These are phyloP conservation scores for Hyaloscypha finlandica DNA, from an alignment of 495 filamentous ascomycete genomes.

Conservation along the genomic window DNA sequence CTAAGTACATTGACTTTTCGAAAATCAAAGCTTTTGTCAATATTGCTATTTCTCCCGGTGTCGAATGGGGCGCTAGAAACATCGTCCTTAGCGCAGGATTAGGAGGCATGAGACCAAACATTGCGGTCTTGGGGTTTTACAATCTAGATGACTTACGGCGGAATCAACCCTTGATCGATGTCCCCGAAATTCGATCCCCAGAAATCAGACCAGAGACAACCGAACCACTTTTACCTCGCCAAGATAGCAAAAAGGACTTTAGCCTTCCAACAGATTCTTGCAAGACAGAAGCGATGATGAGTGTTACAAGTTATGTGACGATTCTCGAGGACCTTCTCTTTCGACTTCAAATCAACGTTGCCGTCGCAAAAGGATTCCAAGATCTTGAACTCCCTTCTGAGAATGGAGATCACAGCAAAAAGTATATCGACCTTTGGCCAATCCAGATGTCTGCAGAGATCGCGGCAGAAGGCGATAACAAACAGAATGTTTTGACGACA, in stretches of 20 bases:
- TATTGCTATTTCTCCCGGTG: slow-evolving; percentile 74
- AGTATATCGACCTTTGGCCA: slow-evolving; percentile 87
- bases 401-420: slow-evolving; percentile 54
- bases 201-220: slow-evolving; percentile 25
- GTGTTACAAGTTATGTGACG: slow-evolving; percentile 71
- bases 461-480: slow-evolving; percentile 55
- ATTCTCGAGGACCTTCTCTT: slow-evolving; percentile 81
- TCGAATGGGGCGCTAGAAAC: slow-evolving; percentile 87
- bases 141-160: slow-evolving; percentile 67
- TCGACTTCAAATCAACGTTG: slow-evolving; percentile 81
- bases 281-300: slow-evolving; percentile 61
- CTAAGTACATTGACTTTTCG: slow-evolving; percentile 83
- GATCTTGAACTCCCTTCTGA: slow-evolving; percentile 67
- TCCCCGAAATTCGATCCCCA: slow-evolving; percentile 38
- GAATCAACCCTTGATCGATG: slow-evolving; percentile 34
- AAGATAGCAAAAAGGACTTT: slow-evolving; percentile 41
- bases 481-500: slow-evolving; percentile 74
- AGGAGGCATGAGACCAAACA: slow-evolving; percentile 91
- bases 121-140: slow-evolving; percentile 74
- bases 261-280: slow-evolving; percentile 63
- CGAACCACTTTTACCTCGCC: slow-evolving; percentile 33
- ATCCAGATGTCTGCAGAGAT: slow-evolving; percentile 84
- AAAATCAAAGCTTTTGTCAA: slow-evolving; percentile 90
- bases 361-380: slow-evolving; percentile 81
- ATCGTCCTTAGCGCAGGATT: slow-evolving; percentile 79